phyloP scores from a whole-genome alignment of 2,329 filamentous ascomycete genomes.

The Ilyonectria sp. region DNA sequence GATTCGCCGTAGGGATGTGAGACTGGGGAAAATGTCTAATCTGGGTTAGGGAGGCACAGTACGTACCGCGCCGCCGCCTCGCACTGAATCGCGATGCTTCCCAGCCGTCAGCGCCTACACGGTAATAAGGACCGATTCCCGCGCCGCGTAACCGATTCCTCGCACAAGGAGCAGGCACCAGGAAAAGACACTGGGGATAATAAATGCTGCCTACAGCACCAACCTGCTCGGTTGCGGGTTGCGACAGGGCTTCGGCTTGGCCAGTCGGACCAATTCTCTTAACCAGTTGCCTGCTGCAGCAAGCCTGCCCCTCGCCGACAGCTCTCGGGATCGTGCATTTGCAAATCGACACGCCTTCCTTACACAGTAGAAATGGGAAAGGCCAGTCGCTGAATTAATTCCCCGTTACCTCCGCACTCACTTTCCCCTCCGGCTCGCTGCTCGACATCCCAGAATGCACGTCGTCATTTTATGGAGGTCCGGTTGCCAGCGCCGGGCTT shows the following conservation, averaged over 20 bases:
- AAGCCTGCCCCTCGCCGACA: not conserved
- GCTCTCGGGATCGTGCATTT: not conserved
- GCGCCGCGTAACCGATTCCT: not conserved
- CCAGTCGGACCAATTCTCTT: not conserved
- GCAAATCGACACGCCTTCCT: not conserved
- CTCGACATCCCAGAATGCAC: conserved; percentile 21
- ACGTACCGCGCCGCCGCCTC: conserved; percentile 15
- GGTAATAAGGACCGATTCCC: not conserved
- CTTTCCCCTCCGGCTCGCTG: not conserved
- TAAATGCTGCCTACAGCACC: not conserved
- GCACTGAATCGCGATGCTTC: conserved; percentile 16
- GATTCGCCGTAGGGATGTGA: conserved; percentile 12
- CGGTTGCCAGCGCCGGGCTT: conserved; percentile 34
- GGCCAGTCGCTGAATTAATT: conserved; percentile 27
- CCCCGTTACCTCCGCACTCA: not conserved
- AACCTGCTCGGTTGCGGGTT: not conserved
- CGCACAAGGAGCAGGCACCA: not conserved
- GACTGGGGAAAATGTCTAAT: conserved; percentile 12
- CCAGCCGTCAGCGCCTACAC: not conserved
- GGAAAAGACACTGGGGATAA: not conserved
- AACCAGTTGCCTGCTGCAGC: not conserved
- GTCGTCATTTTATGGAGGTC: conserved; percentile 30
- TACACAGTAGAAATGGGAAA: not conserved
- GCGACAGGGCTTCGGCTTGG: not conserved
- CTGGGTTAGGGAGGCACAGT: conserved; percentile 10